Conservation (phyloP, 192 early-diverging fungal genomes). For the Piromyces sp. region DNA sequence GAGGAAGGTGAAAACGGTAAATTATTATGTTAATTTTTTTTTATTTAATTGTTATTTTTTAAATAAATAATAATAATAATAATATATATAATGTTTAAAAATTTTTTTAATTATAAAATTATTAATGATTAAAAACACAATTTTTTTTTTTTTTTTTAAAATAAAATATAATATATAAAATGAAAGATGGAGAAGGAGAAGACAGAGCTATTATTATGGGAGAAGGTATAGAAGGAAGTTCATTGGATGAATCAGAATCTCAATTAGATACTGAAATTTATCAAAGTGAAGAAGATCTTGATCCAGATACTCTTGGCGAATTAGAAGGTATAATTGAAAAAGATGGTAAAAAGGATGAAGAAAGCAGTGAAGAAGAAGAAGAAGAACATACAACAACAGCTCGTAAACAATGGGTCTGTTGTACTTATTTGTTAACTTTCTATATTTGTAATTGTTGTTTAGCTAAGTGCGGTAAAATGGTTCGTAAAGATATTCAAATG, state of each 20-base stretch:
- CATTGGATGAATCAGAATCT: background rate
- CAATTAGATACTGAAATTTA: background rate
- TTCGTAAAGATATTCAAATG: conserved; percentile 31
- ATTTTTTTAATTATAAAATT: too few species aligned
- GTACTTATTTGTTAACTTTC: background rate
- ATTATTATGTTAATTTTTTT: too few species aligned
- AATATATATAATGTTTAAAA: too few species aligned
- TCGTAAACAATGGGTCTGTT: background rate
- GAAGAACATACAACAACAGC: background rate
- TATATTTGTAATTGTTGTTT: background rate
- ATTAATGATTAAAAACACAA: too few species aligned
- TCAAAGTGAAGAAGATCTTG: background rate
- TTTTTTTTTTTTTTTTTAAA: too few species aligned
- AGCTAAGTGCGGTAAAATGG: background rate
- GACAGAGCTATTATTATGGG: background rate
- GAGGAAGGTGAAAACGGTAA: background rate
- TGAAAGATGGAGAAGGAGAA: background rate
- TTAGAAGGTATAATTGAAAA: background rate
- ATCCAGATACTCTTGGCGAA: background rate
- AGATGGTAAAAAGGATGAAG: background rate
- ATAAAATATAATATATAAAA: too few species aligned
- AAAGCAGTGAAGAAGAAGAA: background rate
- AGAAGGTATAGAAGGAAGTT: background rate
- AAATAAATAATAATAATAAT: too few species aligned
- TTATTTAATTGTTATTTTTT: too few species aligned